Conservation (phyloP, 305 asterid species). For the Fraxinus latifolia region DNA sequence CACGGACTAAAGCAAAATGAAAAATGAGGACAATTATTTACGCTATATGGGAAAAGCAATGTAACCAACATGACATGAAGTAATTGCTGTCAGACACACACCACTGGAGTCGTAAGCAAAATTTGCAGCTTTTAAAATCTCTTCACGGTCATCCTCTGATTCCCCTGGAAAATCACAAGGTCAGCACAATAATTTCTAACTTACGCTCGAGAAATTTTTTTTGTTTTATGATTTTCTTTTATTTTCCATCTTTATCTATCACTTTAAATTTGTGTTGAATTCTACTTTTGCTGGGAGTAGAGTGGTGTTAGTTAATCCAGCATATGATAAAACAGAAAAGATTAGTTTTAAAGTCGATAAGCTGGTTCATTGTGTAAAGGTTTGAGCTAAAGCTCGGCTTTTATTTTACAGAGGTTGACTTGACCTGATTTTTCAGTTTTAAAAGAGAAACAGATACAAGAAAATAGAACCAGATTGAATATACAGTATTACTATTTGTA, state of each 20-base stretch:
- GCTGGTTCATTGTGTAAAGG: not conserved
- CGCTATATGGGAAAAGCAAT: conserved; percentile 1
- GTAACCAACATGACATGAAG: not conserved
- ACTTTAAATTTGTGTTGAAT: not conserved
- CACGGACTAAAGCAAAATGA: conserved; percentile 49
- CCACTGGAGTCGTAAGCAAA: conserved; percentile 62
- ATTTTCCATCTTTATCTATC: not conserved
- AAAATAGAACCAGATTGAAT: not conserved
- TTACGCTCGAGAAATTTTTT: not conserved
- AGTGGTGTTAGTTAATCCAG: not conserved
- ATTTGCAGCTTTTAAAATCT: conserved; percentile 71
- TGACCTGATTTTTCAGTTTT: not conserved
- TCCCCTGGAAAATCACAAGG: conserved; percentile 56
- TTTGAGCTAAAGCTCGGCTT: not conserved
- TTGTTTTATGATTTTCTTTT: not conserved
- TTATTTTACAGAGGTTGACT: not conserved
- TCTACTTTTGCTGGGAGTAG: not conserved
- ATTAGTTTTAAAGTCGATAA: conserved; percentile 2
- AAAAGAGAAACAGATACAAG: not conserved
- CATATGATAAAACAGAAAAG: not conserved
- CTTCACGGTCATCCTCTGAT: conserved; percentile 87
- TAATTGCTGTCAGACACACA: conserved; percentile 34
- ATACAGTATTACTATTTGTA: not conserved
- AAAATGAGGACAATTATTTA: conserved; percentile 8
- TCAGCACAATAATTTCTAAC: conserved; percentile 20